Conservation (phyloP, 768 basidiomycete genomes). For the Lanmaoa rubissima region DNA sequence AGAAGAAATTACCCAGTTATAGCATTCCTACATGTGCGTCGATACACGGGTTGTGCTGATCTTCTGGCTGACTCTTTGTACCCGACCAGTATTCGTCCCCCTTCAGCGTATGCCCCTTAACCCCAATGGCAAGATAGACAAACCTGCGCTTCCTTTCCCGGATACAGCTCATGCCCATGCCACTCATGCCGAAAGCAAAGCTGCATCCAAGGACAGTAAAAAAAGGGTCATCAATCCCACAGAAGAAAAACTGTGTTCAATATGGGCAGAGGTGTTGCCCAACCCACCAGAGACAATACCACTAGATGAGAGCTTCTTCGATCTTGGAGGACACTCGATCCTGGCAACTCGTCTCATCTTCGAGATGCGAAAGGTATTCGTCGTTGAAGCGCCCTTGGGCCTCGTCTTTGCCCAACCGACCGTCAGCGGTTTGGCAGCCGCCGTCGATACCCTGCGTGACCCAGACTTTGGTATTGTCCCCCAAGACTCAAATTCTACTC, state of each 20-base stretch:
- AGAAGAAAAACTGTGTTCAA: conserved; percentile 74
- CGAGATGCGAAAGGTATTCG: conserved; percentile 90
- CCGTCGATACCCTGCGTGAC: conserved; percentile 72
- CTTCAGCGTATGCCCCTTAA: conserved; percentile 95
- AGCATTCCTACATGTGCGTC: conserved; percentile 84
- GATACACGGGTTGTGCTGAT: background rate
- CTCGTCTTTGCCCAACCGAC: conserved; percentile 92
- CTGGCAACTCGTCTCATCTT: conserved; percentile 96
- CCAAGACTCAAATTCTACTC: conserved; percentile 25
- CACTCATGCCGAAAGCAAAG: conserved; percentile 42
- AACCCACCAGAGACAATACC: conserved; percentile 76
- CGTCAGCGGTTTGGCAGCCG: conserved; percentile 68
- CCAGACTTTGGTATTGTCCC: conserved; percentile 75
- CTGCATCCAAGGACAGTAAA: conserved; percentile 26
- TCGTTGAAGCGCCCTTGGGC: conserved; percentile 87
- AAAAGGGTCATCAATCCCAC: conserved; percentile 56
- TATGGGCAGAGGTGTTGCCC: conserved; percentile 84
- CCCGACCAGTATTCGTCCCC: conserved; percentile 80
- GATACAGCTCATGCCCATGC: conserved; percentile 73
- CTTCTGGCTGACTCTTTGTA: conserved; percentile 1
- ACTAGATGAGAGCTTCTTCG: conserved; percentile 94
- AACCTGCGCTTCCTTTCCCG: conserved; percentile 96
- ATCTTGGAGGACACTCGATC: conserved; percentile 97
- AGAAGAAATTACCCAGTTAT: conserved; percentile 95
- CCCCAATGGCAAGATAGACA: conserved; percentile 99